These are phyloP conservation scores for Obelidium mucronatum DNA, from an alignment of 192 early-diverging fungal species.

Conservation along the genomic window DNA sequence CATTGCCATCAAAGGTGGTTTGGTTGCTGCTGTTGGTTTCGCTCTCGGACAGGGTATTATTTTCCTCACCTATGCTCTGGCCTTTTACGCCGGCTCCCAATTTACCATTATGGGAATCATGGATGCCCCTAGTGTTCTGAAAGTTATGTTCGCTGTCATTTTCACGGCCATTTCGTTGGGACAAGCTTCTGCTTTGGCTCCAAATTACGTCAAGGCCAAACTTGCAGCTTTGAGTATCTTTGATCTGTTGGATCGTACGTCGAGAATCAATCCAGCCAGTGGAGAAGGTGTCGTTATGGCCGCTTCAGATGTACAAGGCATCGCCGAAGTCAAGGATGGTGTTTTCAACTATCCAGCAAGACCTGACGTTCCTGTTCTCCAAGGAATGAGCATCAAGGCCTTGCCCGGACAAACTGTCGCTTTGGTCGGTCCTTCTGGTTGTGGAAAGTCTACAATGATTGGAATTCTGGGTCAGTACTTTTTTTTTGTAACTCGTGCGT, in stretches of 20 bases:
- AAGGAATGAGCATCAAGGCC: constrained; percentile 62
- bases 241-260: constrained; percentile 72
- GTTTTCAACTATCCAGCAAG: constrained; percentile 74
- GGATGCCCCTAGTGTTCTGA: constrained; percentile 50
- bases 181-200: constrained; percentile 76
- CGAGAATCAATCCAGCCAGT: constrained; percentile 67
- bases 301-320: constrained; percentile 62
- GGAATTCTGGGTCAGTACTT: constrained; percentile 33
- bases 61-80: constrained; percentile 79
- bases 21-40: constrained; percentile 73
- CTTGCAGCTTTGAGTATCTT: constrained; percentile 77
- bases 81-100: constrained; percentile 84
- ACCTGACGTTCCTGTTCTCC: constrained; percentile 62
- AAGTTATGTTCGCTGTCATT: constrained; percentile 54
- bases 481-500: not conserved
- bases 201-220: constrained; percentile 81
- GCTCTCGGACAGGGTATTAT: constrained; percentile 75
- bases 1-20: constrained; percentile 68
- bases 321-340: constrained; percentile 55
- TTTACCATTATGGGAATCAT: constrained; percentile 62
- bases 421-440: constrained; percentile 84
- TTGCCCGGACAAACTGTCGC: constrained; percentile 80
- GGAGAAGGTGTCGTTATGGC: constrained; percentile 21
- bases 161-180: constrained; percentile 82
- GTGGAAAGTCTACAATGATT: constrained; percentile 75